Evolutionary conservation across 805 yeast species (phyloP), one percentile per base, ranked within the genome.

Genomic region (Metschnikowia cubensis): DNA sequence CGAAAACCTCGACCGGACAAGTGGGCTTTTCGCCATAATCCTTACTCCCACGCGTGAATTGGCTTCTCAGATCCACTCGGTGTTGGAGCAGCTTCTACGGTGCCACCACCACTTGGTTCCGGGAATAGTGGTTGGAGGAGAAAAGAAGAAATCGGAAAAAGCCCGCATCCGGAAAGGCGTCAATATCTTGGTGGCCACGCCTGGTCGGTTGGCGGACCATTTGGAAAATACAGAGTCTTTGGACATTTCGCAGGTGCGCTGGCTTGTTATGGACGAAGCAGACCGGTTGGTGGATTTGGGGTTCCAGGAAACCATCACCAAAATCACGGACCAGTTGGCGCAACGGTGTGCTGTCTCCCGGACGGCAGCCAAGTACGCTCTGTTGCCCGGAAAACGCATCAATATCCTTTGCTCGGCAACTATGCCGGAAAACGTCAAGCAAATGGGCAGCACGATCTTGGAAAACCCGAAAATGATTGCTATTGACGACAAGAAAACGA

Each of bases 41-140:
- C 69, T 94, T 55, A 85, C 96, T 0, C 99, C 99, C 7, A 94
- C 99, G 0, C 80, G 99, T 66, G 99, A 94, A 68, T 76, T 94
- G 61, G 96, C 98, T 0, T 81, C 82, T 5, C 99, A 94, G 67
- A 90, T 92, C 45, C 86, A 87, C 62, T 73, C 85, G 5, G 96
- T 91, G 3, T 74, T 90, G 51, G 92, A 87, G 58, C 74, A 81
- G 2, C 66, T 94, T 32, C 76, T 84, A 36, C 77, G 86, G 49
- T 82, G 91, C 62, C 85, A 92, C 64, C 96, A 88, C 62, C 82
- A 87, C 67, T 79, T 94, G 39, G 99, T 95, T 4, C 97, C 99
- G 0, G 96, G 98, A 36, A 81, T 91, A 37, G 96, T 94, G 22
- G 90, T 90, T 69, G 99, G 99, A 63, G 99, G 99, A 53, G 99